Percentiles rank a stretch among this genome's conserved stretches.
Conservation (phyloP, 2,329 filamentous ascomycete species). For the Xylogone sp. region DNA sequence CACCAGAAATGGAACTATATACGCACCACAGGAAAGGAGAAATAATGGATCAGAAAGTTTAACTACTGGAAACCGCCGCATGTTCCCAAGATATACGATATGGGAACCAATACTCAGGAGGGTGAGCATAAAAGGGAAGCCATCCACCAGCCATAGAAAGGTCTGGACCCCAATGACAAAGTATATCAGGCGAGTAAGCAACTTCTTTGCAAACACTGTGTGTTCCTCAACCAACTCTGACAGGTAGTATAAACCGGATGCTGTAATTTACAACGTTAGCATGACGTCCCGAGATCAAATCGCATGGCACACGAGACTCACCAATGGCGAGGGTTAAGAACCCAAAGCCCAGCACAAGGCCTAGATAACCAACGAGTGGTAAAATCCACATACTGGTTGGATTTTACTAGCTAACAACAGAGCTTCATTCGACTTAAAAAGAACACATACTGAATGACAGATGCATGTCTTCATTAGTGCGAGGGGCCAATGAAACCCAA, state of each 20-base stretch:
- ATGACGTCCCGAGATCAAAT: too few relatives aligned
- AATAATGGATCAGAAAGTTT: constrained; percentile 87
- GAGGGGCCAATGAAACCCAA: too few relatives aligned
- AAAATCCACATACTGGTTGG: constrained; percentile 81
- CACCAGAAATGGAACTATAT: not conserved
- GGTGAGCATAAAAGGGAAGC: constrained; percentile 76
- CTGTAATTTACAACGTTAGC: constrained; percentile 39
- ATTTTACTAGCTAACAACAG: constrained; percentile 12
- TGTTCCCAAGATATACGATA: constrained; percentile 82
- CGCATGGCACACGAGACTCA: constrained; percentile 33
- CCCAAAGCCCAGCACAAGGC: constrained; percentile 82
- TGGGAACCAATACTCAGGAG: constrained; percentile 76
- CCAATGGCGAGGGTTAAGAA: constrained; percentile 94
- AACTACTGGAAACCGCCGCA: constrained; percentile 71
- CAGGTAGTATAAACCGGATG: constrained; percentile 97
- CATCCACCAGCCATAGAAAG: constrained; percentile 74
- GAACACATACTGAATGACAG: not conserved
- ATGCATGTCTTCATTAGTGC: not conserved
- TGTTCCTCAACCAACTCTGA: constrained; percentile 98
- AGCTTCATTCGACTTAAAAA: constrained; percentile 16
- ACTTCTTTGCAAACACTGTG: constrained; percentile 83
- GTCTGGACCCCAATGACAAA: constrained; percentile 69
- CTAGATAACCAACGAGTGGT: constrained; percentile 84
- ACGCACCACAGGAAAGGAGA: constrained; percentile 72
- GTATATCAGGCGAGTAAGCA: constrained; percentile 86